Evolutionary conservation across 805 yeast genomes (phyloP).

Genomic region (Lachancea quebecensis): DNA sequence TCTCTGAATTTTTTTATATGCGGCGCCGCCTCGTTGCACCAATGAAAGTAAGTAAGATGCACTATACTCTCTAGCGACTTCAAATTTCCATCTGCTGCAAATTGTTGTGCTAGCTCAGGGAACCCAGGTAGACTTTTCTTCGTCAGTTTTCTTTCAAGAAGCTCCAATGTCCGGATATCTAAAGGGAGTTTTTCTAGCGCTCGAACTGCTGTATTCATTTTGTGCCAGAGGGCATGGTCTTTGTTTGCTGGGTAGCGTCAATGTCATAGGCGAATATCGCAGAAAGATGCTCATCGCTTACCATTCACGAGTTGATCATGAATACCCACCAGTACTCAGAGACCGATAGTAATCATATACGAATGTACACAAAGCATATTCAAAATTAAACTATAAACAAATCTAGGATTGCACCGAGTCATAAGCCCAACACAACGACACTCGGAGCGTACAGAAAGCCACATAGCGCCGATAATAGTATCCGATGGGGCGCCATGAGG

Average conservation of each 20-base stretch:
- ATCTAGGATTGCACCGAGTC: too few relatives aligned
- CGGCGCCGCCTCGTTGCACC: slow-evolving; percentile 12
- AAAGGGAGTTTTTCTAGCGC: slow-evolving; percentile 9
- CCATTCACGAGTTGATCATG: too few relatives aligned
- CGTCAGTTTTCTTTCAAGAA: not conserved
- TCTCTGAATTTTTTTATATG: slow-evolving; percentile 12
- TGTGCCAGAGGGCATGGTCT: not conserved
- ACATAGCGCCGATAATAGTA: not conserved
- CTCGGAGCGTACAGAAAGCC: not conserved
- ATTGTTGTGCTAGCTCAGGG: not conserved
- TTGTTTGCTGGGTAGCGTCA: not conserved
- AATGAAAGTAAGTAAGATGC: slow-evolving; percentile 13
- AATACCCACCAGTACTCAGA: too few relatives aligned
- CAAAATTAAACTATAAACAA: too few relatives aligned
- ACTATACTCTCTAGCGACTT: slow-evolving; percentile 16
- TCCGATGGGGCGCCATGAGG: slow-evolving; percentile 5
- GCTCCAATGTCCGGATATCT: slow-evolving; percentile 9
- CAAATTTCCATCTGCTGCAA: not conserved
- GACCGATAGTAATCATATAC: too few relatives aligned
- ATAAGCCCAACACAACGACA: too few relatives aligned
- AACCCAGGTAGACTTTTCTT: not conserved
- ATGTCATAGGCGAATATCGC: too few relatives aligned
- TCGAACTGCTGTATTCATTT: not conserved
- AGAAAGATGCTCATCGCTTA: too few relatives aligned
- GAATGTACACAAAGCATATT: too few relatives aligned